These are phyloP conservation scores for Trebouxia sp. DNA, from an alignment of 139 green algal genomes.

Conservation along the genomic window DNA sequence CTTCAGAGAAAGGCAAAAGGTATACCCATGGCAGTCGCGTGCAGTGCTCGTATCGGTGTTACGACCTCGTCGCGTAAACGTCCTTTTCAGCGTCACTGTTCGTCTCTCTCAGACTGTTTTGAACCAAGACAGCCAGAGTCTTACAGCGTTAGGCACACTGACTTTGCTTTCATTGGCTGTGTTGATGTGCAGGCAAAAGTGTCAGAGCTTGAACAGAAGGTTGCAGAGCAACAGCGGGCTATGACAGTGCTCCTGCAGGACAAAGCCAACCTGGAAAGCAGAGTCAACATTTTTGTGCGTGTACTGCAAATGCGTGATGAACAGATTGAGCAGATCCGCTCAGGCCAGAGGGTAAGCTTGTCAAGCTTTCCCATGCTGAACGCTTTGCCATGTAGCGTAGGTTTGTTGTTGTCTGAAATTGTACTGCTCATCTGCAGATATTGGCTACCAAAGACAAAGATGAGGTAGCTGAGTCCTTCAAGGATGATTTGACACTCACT, in stretches of 20 bases:
- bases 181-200: constrained; percentile 35
- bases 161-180: not conserved
- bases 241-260: constrained; percentile 29
- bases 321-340: constrained; percentile 37
- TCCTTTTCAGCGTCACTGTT: too few relatives aligned
- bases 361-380: too few relatives aligned
- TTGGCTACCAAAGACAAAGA: constrained; percentile 26
- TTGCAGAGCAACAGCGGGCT: constrained; percentile 34
- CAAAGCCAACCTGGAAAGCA: constrained; percentile 27
- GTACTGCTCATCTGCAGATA: not conserved
- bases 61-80: not conserved
- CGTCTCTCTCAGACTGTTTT: too few relatives aligned
- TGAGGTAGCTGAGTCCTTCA: constrained; percentile 8
- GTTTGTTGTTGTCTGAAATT: too few relatives aligned
- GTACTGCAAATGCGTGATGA: constrained; percentile 40
- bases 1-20: constrained; percentile 17
- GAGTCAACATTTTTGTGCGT: constrained; percentile 26
- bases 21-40: not conserved
- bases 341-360: not conserved
- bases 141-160: not conserved
- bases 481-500: constrained; percentile 41
- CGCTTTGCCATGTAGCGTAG: not conserved
- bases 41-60: not conserved
- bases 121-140: not conserved
- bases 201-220: constrained; percentile 45